Evolutionary conservation across 1,139 yeast genomes (phyloP), one percentile per base, ranked within the genome.

Genomic region (Sugiyamaella pinicola): DNA sequence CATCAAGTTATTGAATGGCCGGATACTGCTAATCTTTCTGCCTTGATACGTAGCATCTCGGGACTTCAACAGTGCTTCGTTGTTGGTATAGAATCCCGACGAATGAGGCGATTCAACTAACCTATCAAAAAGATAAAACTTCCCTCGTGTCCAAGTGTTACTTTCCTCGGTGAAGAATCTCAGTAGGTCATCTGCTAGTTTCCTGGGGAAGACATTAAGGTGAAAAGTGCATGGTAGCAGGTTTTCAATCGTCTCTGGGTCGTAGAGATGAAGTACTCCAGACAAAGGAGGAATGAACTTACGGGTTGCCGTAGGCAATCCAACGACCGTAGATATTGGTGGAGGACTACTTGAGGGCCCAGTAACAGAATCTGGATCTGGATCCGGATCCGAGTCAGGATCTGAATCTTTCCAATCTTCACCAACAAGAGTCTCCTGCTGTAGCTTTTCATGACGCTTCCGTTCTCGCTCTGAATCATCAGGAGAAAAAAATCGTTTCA

Each of bases 111-210:
- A 80, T 7, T 63, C 64, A 47, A 87, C 85, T 48, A 72, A 65
- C 19, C 83, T 78, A 1, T 84, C 89, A 60, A 84, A 85, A 13
- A 86, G 70, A 54, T 78, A 75, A 62, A 86, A 86, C 34, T 59
- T 49, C 21, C 55, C 51, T 54, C 73, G 70, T 13, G 72, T 71
- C 70, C 82, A 80, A 0, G 61, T 54, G 1, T 70, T 60, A 4
- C 74, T 68, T 38, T 77, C 79, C 1, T 70, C 64, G 55, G 79
- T 56, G 12, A 84, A 67, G 24, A 71, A 69, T 8, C 61, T 53
- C 1, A 84, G 67, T 2, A 84, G 61, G 0, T 62, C 60, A 37
- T 78, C 72, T 0, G 88, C 80, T 8, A 80, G 54, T 0, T 75
- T 72, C 0, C 64, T 54, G 0, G 86, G 84, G 3, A 86, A 68